Evolutionary conservation across 345 rosid species (phyloP).

Genomic region (Euphorbia pulcherrima): DNA sequence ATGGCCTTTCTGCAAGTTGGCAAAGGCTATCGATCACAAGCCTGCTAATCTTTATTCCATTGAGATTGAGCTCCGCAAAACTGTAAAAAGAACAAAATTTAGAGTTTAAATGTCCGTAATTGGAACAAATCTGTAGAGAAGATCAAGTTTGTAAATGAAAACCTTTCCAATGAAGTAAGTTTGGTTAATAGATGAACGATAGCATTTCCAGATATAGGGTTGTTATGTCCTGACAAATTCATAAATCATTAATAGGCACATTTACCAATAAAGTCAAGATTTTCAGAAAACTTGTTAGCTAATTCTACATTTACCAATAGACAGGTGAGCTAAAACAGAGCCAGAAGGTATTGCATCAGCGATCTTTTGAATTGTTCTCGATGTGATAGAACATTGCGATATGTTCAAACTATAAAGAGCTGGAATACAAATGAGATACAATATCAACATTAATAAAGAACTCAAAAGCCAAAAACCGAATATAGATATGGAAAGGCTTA

Average conservation of each 20-base stretch:
- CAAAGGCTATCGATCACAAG: constrained; percentile 65
- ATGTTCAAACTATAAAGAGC: constrained; percentile 79
- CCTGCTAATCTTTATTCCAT: constrained; percentile 68
- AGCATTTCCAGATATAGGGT: constrained; percentile 59
- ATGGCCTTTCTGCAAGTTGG: constrained; percentile 52
- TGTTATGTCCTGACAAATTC: constrained; percentile 58
- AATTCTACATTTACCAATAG: constrained; percentile 47
- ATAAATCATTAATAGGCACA: constrained; percentile 13
- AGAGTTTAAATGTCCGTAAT: background rate
- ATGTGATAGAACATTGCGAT: constrained; percentile 75
- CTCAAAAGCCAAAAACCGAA: constrained; percentile 6
- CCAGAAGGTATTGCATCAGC: constrained; percentile 54
- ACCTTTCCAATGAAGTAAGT: constrained; percentile 63
- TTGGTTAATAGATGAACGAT: constrained; percentile 57
- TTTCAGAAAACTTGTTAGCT: constrained; percentile 9
- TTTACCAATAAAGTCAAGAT: constrained; percentile 7
- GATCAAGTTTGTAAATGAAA: constrained; percentile 4
- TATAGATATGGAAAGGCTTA: constrained; percentile 10
- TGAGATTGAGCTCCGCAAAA: constrained; percentile 75
- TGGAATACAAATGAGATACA: constrained; percentile 19
- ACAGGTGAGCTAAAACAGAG: constrained; percentile 68
- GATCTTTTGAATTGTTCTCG: constrained; percentile 75
- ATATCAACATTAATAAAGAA: background rate
- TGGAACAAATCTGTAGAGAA: background rate
- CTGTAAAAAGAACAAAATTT: constrained; percentile 35